Evolutionary conservation across 1,139 yeast species (phyloP), one percentile per base, ranked within the genome.

Genomic region (Debaryomyces fabryi): DNA sequence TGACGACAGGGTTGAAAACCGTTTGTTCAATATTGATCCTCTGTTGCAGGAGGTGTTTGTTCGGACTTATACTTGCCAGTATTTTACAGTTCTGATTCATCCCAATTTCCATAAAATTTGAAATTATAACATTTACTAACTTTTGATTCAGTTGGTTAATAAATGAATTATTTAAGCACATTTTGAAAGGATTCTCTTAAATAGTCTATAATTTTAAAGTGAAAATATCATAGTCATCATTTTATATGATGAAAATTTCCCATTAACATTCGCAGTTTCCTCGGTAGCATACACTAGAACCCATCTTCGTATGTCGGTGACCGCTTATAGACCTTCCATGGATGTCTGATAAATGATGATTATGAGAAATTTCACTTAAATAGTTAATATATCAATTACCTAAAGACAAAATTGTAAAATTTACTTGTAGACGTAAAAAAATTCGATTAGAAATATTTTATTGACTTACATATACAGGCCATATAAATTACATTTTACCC

Each of bases 241-340:
- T 70, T 68, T 71, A 82, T 65, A 75, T 85, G 92, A 86, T 85
- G 92, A 86, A 83, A 82, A 71, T 71, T 76, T 40, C 72, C 82
- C 82, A 76, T 78, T 71, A 82, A 85, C 92, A 85, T 85, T 85
- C 91, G 91, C 91, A 85, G 91, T 85, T 85, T 85, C 91, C 91
- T 81, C 91, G 91, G 91, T 85, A 86, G 88, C 84, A 75, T 80
- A 82, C 90, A 76, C 70, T 72, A 71, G 89, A 85, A 85, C 90
- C 91, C 87, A 83, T 77, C 82, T 81, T 77, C 68, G 88, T 83
- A 79, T 81, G 84, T 72, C 89, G 74, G 90, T 86, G 91, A 85
- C 92, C 91, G 92, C 76, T 68, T 68, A 57, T 60, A 56, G 81
- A 76, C 80, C 87, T 82, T 82, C 86, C 86, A 79, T 79, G 87